phyloP scores from a whole-genome alignment of 139 green algal genomes.

The Mesostigma viride region DNA sequence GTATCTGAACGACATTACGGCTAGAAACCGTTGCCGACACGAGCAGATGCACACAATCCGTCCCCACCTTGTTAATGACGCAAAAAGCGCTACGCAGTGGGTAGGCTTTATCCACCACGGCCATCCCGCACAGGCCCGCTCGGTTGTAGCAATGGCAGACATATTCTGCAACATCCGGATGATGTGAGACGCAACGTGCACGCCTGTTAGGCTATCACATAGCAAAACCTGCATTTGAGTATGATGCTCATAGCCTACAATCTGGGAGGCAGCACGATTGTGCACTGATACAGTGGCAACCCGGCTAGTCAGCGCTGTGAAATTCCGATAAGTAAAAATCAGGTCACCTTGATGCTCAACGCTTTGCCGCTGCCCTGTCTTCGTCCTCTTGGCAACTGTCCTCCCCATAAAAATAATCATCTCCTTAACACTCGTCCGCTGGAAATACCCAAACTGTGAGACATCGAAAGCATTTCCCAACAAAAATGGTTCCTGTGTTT shows the following conservation, averaged over 20 bases:
- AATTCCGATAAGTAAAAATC: not conserved
- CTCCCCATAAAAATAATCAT: constrained; percentile 85
- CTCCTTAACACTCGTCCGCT: constrained; percentile 71
- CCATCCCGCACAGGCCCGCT: constrained; percentile 76
- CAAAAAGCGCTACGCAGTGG: constrained; percentile 82
- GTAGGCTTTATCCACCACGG: constrained; percentile 84
- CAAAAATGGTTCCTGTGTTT: constrained; percentile 49
- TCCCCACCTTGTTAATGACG: constrained; percentile 68
- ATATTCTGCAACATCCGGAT: constrained; percentile 50
- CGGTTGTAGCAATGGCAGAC: constrained; percentile 82
- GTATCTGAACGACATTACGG: not conserved
- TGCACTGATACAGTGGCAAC: not conserved
- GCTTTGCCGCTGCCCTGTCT: constrained; percentile 60
- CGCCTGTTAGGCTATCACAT: not conserved
- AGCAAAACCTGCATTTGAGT: not conserved
- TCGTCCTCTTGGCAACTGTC: constrained; percentile 82
- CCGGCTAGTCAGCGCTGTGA: not conserved
- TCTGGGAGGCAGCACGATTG: not conserved
- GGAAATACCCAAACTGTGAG: constrained; percentile 88
- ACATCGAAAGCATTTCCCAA: constrained; percentile 75
- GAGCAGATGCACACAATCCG: too few species aligned
- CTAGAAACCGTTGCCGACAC: not conserved
- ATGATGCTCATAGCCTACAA: not conserved
- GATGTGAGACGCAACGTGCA: constrained; percentile 13
- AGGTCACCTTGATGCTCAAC: constrained; percentile 60